A percentile compares a stretch with the other conserved stretches of the same genome.
Evolutionary conservation across 2,329 filamentous ascomycete genomes (phyloP).

Genomic region (Scytalidium sp.): DNA sequence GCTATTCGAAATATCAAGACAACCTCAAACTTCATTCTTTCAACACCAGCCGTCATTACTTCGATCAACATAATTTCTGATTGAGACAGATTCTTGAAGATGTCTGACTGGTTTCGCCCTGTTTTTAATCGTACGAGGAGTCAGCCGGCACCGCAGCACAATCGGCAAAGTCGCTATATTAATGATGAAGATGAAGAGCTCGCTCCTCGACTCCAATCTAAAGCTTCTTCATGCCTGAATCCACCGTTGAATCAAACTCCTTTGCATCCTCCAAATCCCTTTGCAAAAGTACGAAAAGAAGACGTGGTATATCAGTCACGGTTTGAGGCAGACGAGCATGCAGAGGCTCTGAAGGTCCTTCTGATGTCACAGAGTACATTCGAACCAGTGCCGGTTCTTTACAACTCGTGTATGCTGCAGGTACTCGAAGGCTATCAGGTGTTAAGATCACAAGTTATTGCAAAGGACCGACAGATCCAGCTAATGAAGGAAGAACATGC

Average conservation of each 20-base stretch:
- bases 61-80: too few relatives aligned
- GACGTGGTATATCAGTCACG: neutral
- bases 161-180: constrained; percentile 9
- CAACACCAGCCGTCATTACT: neutral
- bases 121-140: constrained; percentile 19
- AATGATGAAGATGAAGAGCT: constrained; percentile 13
- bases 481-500: constrained; percentile 19
- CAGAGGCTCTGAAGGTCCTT: constrained; percentile 26
- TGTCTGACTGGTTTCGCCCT: constrained; percentile 26
- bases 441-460: constrained; percentile 14
- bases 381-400: constrained; percentile 22
- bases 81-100: constrained; percentile 6
- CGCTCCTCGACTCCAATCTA: constrained; percentile 12
- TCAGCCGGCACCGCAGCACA: neutral
- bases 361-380: constrained; percentile 28
- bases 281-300: neutral
- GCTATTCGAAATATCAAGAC: too few relatives aligned
- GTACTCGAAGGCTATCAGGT: constrained; percentile 27
- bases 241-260: neutral
- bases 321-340: constrained; percentile 21
- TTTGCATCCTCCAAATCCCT: neutral
- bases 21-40: neutral
- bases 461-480: constrained; percentile 18
- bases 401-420: constrained; percentile 28
- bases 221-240: constrained; percentile 22